Base-by-base conservation (phyloP, 2,329 filamentous ascomycete species). In the Paecilomyces dactylethromorphus region DNA sequence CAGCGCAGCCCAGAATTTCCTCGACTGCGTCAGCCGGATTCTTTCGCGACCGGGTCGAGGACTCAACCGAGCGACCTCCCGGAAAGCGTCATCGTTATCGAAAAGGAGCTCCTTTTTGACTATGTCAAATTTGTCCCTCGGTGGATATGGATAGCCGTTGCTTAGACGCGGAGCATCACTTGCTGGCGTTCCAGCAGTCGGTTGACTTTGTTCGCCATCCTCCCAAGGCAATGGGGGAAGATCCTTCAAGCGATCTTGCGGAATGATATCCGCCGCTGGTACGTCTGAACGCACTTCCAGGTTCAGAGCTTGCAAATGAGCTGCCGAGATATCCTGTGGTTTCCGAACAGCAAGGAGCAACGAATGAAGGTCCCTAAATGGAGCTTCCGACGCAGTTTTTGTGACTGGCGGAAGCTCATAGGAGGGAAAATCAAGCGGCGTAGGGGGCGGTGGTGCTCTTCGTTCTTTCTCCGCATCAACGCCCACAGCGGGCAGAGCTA, bases 1-100 rank as follows among this genome's bases (percentile, higher is more conserved):
- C 56, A 87, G 73, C 2, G 78, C 80, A 56, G 79, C 77, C 80
- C 82, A 87, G 69, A 87, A 87, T 58, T 82, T 84, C 56, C 84
- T 77, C 59, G 83, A 79, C 63, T 85, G 81, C 0, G 81, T 79
- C 52, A 87, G 65, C 15, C 81, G 77, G 4, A 82, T 74, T 18
- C 79, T 77, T 57, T 76, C 70, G 13, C 75, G 75, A 3, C 78
- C 78, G 29, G 78, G 74, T 24, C 71, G 73, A 12, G 77, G 76
- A 2, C 71, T 66, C 54, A 81, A 75, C 11, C 83, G 77, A 35
- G 78, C 76, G 56, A 86, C 75, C 54, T 80, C 80, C n/a, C 81
- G 76, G 65, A 84, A 87, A 1, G 79, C 83, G 65, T 82, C 81
- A 59, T 83, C 79, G 61, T 86, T 86, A 33, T 81, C 79, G 58